These are phyloP conservation scores for Byssochlamys sp. DNA, from an alignment of 2,329 filamentous ascomycete genomes.

Conservation along the genomic window DNA sequence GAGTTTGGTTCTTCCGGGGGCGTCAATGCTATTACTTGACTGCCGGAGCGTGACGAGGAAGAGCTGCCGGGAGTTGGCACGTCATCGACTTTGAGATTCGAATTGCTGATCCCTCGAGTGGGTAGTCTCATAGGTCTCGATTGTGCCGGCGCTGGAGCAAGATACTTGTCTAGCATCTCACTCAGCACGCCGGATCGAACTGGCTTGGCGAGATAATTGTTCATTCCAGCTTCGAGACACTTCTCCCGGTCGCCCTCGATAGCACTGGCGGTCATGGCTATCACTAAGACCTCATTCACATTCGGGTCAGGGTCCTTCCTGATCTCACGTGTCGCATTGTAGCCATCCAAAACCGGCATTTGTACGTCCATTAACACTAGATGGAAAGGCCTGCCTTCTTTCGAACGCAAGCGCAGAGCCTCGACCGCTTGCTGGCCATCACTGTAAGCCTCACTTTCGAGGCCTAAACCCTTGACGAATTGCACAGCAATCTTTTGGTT, in stretches of 20 bases:
- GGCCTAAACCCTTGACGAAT: constrained; percentile 76
- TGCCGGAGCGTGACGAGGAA: constrained; percentile 18
- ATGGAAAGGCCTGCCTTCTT: constrained; percentile 69
- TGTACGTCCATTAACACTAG: constrained; percentile 92
- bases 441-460: constrained; percentile 77
- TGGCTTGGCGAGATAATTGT: constrained; percentile 91
- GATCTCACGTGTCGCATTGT: constrained; percentile 77
- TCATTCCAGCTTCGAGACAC: constrained; percentile 92
- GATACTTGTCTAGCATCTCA: constrained; percentile 65
- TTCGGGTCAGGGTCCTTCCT: constrained; percentile 65
- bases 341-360: constrained; percentile 88
- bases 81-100: constrained; percentile 15
- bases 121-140: constrained; percentile 20
- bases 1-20: not conserved
- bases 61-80: constrained; percentile 15
- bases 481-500: constrained; percentile 90
- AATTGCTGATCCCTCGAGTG: constrained; percentile 19
- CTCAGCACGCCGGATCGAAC: constrained; percentile 82
- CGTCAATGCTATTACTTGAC: constrained; percentile 6
- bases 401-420: constrained; percentile 63
- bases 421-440: constrained; percentile 84
- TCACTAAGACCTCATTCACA: constrained; percentile 77
- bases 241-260: constrained; percentile 93
- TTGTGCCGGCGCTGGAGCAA: constrained; percentile 41
- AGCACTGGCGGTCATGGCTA: constrained; percentile 92